Base-by-base conservation (phyloP, 164 flowering plant species). In the Taxillus chinensis region DNA sequence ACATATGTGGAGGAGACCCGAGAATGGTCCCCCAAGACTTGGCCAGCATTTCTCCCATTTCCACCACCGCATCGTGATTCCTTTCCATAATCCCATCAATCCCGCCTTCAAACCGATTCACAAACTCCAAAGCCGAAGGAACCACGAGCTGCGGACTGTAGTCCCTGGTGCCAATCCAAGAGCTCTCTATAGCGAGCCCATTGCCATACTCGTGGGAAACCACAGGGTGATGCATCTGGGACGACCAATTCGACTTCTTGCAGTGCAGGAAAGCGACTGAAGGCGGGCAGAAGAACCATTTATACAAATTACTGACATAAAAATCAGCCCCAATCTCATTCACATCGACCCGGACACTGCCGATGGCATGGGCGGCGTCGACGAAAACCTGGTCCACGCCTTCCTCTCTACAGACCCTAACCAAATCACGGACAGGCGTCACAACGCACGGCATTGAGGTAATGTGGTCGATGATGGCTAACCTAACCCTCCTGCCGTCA, bases 121-220 rank as follows among this genome's bases (percentile, higher is more conserved):
- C 56, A 17, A 53, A 53, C 8, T 53, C 37, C 14, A 53, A 53
- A 53, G 13, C 13, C 37, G 56, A 53, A 53, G 56, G 56, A 53
- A 53, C 37, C 7, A 53, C 56, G 14, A 53, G 56, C 15, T 53
- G 37, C 5, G 56, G 7, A 53, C 56, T 53, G 14, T 53, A 53
- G 37, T 53, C 56, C 56, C 56, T 53, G 14, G 56, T 53, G 15
- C 56, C 56, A 13, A 53, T 13, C 56, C 56, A 53, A 7, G 56
- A 53, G 13, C 56, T 14, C 56, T 53, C 56, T 17, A 53, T 17
- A 53, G 56, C 56, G 7, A 53, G 13, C 8, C 56, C 56, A 53
- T 53, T 53, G 15, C 56, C 56, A 53, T 53, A 53, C 56, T 53
- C 56, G 13, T 53, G 56, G 13, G 56, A 53, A 53, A 53, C 56